Conservation (phyloP, 192 early-diverging fungal genomes). For the Coemansia sp. region DNA sequence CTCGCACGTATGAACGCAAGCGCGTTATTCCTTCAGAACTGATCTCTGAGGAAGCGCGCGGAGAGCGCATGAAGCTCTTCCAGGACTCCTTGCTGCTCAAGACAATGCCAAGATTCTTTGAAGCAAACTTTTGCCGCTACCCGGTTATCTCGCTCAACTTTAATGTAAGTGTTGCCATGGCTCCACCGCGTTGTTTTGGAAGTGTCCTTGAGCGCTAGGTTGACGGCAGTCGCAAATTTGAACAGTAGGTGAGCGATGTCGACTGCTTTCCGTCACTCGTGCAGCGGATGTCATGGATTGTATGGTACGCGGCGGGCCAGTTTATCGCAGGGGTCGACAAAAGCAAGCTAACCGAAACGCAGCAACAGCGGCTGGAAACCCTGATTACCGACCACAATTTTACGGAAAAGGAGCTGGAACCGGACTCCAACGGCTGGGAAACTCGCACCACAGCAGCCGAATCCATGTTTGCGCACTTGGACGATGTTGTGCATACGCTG, state of each 20-base stretch:
- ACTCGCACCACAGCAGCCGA: not conserved
- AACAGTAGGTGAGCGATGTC: not conserved
- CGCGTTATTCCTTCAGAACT: not conserved
- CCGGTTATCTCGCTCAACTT: not conserved
- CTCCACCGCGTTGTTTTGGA: no score
- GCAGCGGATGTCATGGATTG: not conserved
- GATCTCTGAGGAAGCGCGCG: not conserved
- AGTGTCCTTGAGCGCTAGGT: not conserved
- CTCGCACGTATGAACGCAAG: not conserved
- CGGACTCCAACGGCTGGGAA: not conserved
- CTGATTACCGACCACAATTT: no score
- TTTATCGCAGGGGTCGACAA: not conserved
- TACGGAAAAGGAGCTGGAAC: not conserved
- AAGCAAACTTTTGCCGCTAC: not conserved
- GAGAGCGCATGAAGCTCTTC: conserved; percentile 4
- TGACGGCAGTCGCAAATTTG: no score
- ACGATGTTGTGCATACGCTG: not conserved
- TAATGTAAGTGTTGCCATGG: not conserved
- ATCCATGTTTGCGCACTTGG: not conserved
- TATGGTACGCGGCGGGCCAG: not conserved
- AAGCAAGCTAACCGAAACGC: not conserved
- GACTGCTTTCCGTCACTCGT: not conserved
- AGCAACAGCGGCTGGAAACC: no score
- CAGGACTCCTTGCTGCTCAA: not conserved
- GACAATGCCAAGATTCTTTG: not conserved